phyloP scores from a whole-genome alignment of 208 protist genomes.

The Leishmania arabica region DNA sequence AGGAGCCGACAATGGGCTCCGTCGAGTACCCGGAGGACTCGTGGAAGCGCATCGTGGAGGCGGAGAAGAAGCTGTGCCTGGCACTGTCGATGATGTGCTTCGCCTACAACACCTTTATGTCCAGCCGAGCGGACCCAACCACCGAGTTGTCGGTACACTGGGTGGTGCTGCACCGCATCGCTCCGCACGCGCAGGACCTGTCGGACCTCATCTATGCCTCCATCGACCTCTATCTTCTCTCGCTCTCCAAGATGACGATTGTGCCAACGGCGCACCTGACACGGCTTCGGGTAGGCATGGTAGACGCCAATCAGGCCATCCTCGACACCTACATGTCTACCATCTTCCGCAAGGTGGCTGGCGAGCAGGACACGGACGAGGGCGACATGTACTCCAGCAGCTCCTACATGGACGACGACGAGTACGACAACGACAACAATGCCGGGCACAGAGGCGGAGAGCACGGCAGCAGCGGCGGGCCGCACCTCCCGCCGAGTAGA shows the following conservation, averaged over 20 bases:
- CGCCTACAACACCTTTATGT: constrained; percentile 89
- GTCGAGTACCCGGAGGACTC: constrained; percentile 75
- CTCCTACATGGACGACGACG: constrained; percentile 20
- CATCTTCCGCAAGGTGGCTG: constrained; percentile 69
- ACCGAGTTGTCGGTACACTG: constrained; percentile 84
- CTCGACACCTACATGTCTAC: constrained; percentile 85
- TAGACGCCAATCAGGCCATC: constrained; percentile 77
- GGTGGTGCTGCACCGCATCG: constrained; percentile 89
- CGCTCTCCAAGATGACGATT: constrained; percentile 69
- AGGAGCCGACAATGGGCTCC: constrained; percentile 84
- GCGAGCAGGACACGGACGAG: constrained; percentile 46
- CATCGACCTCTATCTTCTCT: constrained; percentile 84
- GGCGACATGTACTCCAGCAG: constrained; percentile 9
- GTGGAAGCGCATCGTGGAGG: constrained; percentile 73
- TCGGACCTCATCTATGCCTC: constrained; percentile 84
- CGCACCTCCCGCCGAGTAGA: not conserved
- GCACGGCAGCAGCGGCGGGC: not conserved
- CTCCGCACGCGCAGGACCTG: constrained; percentile 74
- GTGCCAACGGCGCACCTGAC: constrained; percentile 83
- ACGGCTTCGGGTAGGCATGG: constrained; percentile 77
- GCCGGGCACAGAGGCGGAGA: not conserved
- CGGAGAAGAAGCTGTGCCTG: constrained; percentile 69
- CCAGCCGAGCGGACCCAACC: constrained; percentile 57
- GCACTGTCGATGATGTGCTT: constrained; percentile 88
- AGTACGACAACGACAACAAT: constrained; percentile 16